A percentile compares a stretch with the other conserved stretches of the same genome.
Evolutionary conservation across 2,329 filamentous ascomycete genomes (phyloP).

Genomic region (Calonectria montana): DNA sequence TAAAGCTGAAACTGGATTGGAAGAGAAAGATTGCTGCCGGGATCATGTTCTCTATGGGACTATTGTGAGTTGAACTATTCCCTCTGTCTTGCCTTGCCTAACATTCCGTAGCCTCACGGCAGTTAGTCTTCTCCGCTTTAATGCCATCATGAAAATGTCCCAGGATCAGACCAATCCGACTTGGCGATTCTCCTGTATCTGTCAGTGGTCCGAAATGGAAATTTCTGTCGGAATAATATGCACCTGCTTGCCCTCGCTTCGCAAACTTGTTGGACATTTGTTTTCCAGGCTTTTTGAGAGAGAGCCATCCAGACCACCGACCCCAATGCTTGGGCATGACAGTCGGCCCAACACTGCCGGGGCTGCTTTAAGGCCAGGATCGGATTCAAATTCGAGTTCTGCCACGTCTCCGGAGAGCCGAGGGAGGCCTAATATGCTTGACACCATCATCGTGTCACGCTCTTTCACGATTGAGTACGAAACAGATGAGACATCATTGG

Average conservation of each 20-base stretch:
- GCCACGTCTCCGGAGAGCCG: not conserved
- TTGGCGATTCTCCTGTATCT: not conserved
- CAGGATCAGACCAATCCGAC: not conserved
- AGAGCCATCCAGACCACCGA: not conserved
- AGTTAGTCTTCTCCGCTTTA: not conserved
- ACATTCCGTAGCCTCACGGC: not conserved
- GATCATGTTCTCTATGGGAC: conserved; percentile 58
- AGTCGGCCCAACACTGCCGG: not conserved
- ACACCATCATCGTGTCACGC: not conserved
- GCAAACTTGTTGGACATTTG: not conserved
- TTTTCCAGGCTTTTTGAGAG: not conserved
- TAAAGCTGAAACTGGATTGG: conserved; percentile 48
- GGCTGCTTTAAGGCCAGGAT: not conserved
- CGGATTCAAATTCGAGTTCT: not conserved
- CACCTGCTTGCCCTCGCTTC: not conserved
- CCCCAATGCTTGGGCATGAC: not conserved
- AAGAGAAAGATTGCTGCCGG: conserved; percentile 56
- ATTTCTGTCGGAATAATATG: not conserved
- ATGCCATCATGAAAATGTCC: not conserved
- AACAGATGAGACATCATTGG: not conserved
- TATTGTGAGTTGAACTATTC: conserved; percentile 46
- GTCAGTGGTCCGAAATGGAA: not conserved
- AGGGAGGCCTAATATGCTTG: not conserved
- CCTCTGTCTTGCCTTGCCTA: not conserved
- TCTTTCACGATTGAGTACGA: not conserved